Evolutionary conservation across 805 yeast species (phyloP).

Genomic region (Isabelozyma pseudorhagii): DNA sequence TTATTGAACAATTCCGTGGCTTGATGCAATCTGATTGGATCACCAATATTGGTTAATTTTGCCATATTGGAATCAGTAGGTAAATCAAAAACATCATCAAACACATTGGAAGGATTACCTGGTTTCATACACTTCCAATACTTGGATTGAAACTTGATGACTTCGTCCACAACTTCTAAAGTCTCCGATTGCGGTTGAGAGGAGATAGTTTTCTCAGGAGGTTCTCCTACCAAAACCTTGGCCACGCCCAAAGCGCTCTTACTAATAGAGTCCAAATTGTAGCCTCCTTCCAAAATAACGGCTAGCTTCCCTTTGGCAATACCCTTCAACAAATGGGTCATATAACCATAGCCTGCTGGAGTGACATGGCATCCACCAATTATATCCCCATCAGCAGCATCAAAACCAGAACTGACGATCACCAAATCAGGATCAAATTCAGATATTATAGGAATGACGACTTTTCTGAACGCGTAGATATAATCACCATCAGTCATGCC

Average conservation of each 20-base stretch:
- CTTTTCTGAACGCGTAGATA: slow-evolving; percentile 81
- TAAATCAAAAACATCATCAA: slow-evolving; percentile 40
- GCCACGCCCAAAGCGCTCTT: slow-evolving; percentile 89
- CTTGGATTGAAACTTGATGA: slow-evolving; percentile 71
- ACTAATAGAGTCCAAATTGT: slow-evolving; percentile 87
- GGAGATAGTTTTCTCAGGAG: slow-evolving; percentile 75
- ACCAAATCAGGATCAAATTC: slow-evolving; percentile 94
- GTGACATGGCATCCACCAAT: slow-evolving; percentile 96
- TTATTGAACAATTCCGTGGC: slow-evolving; percentile 51
- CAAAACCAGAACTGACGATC: slow-evolving; percentile 92
- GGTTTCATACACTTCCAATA: slow-evolving; percentile 86
- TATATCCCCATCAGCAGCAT: slow-evolving; percentile 97
- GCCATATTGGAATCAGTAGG: slow-evolving; percentile 20
- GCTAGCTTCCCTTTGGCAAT: slow-evolving; percentile 86
- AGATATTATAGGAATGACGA: slow-evolving; percentile 81
- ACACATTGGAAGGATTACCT: slow-evolving; percentile 46
- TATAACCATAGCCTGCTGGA: slow-evolving; percentile 93
- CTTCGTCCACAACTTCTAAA: slow-evolving; percentile 76
- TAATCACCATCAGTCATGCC: slow-evolving; percentile 97
- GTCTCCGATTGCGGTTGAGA: slow-evolving; percentile 73
- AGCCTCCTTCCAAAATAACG: slow-evolving; percentile 95
- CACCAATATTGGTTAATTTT: slow-evolving; percentile 54
- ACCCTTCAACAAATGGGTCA: slow-evolving; percentile 88
- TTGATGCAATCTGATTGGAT: slow-evolving; percentile 74
- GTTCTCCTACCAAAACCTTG: slow-evolving; percentile 88